Percentiles rank a stretch among this genome's conserved stretches.
phyloP scores from a whole-genome alignment of 2,329 filamentous ascomycete genomes.

The Colletotrichum filicis region DNA sequence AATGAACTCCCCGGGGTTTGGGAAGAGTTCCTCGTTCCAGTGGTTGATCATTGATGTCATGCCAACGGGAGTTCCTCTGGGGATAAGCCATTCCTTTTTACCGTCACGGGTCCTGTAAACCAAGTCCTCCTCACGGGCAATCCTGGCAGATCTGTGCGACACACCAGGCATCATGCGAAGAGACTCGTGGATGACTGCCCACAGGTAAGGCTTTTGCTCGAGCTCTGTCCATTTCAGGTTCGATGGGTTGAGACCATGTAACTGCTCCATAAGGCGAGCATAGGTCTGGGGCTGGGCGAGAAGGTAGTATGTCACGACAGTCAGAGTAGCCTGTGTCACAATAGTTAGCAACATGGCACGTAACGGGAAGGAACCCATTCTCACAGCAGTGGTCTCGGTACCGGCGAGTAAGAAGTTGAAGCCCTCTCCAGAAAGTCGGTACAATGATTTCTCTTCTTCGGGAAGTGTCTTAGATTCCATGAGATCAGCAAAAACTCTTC shows the following conservation, averaged over 20 bases:
- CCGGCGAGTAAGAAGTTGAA: constrained; percentile 62
- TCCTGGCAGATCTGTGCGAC: constrained; percentile 34
- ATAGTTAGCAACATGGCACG: not conserved
- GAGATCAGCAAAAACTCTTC: constrained; percentile 42
- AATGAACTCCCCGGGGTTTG: constrained; percentile 35
- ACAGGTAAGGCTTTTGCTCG: constrained; percentile 52
- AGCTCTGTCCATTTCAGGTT: constrained; percentile 43
- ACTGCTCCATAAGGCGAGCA: constrained; percentile 40
- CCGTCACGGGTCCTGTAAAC: constrained; percentile 38
- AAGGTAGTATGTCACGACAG: constrained; percentile 43
- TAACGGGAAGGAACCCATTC: not conserved
- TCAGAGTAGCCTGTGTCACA: constrained; percentile 38
- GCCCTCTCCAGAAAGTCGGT: constrained; percentile 28
- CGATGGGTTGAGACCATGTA: constrained; percentile 39
- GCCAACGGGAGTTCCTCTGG: constrained; percentile 36
- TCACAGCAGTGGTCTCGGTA: constrained; percentile 57
- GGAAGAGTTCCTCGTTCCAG: constrained; percentile 37
- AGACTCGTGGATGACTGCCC: constrained; percentile 39
- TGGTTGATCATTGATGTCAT: constrained; percentile 38
- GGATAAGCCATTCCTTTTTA: constrained; percentile 35
- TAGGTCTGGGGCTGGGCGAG: constrained; percentile 39
- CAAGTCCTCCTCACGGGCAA: constrained; percentile 38
- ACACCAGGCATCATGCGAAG: constrained; percentile 39
- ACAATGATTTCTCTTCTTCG: constrained; percentile 30
- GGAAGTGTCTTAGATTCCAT: constrained; percentile 37